phyloP scores from a whole-genome alignment of 129 eudicot species.

The Flaveria trinervia region DNA sequence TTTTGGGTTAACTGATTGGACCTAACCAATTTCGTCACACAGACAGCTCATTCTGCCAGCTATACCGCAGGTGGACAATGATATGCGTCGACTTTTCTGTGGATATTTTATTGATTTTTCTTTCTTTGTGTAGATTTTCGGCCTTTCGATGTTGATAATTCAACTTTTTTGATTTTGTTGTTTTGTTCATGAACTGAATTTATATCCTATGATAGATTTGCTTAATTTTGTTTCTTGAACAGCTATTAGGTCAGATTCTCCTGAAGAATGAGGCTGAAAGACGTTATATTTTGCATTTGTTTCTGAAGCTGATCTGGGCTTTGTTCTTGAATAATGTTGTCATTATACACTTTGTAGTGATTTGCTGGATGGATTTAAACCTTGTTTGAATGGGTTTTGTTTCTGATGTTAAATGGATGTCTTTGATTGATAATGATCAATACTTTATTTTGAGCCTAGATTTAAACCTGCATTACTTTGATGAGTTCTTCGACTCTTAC shows the following conservation, averaged over 20 bases:
- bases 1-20: not conserved
- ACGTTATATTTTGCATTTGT: constrained; percentile 22
- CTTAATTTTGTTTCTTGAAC: constrained; percentile 31
- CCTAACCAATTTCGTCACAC: not conserved
- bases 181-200: not conserved
- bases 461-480: no score
- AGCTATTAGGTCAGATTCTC: constrained; percentile 64
- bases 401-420: not conserved
- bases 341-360: constrained; percentile 19
- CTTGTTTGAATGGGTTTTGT: constrained; percentile 19
- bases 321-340: constrained; percentile 21
- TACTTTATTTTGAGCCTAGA: not conserved
- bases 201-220: not conserved
- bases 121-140: not conserved
- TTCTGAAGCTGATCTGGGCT: constrained; percentile 20
- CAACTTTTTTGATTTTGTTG: not conserved
- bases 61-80: not conserved
- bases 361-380: constrained; percentile 18
- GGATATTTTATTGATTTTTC: not conserved
- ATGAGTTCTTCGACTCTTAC: no score
- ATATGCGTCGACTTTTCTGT: not conserved
- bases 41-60: not conserved
- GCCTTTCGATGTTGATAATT: not conserved
- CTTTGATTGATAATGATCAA: constrained; percentile 6
- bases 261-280: constrained; percentile 45